Conservation (phyloP, 1,284 basidiomycete species). For the Termitomyces sp. region DNA sequence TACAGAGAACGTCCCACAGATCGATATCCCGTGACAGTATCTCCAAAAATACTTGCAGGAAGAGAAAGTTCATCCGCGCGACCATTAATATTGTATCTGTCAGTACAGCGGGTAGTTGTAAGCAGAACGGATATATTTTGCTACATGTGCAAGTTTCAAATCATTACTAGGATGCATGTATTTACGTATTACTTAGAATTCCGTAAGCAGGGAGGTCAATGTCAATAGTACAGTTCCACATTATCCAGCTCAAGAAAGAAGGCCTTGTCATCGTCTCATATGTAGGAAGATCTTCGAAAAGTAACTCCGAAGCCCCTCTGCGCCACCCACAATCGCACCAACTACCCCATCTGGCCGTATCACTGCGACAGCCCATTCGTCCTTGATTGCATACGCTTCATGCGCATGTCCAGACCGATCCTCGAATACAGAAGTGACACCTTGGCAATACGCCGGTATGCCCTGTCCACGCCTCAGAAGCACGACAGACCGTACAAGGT, state of each 20-base stretch:
- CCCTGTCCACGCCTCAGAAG: constrained; percentile 20
- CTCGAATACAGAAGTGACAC: constrained; percentile 30
- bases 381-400: constrained; percentile 29
- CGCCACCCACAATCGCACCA: constrained; percentile 32
- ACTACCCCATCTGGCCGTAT: constrained; percentile 39
- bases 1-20: too few species aligned
- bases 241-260: constrained; percentile 1
- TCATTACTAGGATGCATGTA: background rate
- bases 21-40: too few species aligned
- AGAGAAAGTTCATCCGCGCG: too few species aligned
- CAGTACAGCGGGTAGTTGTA: too few species aligned
- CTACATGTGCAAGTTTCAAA: background rate
- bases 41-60: too few species aligned
- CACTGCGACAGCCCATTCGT: constrained; percentile 30
- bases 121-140: too few species aligned
- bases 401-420: constrained; percentile 35
- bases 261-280: background rate
- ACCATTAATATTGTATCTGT: too few species aligned
- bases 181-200: background rate
- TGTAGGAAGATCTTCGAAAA: constrained; percentile 26
- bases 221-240: background rate
- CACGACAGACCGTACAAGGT: constrained; percentile 11
- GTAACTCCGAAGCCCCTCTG: constrained; percentile 29
- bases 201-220: background rate
- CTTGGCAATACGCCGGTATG: constrained; percentile 16